Conservation (phyloP, 2,329 filamentous ascomycete species). For the Alternaria angustiovoidea region DNA sequence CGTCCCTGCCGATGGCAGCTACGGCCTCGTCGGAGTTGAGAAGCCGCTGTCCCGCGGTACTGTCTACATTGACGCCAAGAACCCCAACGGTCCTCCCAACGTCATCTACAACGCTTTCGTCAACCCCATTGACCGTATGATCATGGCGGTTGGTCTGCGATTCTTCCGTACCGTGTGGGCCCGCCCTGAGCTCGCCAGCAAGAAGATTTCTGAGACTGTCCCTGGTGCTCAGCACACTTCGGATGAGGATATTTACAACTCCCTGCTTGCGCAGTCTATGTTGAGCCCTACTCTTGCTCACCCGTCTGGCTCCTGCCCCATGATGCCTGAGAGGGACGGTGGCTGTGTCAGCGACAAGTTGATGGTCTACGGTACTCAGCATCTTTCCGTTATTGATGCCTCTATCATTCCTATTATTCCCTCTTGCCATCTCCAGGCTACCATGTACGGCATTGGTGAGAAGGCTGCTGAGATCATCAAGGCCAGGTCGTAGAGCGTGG, state of each 20-base stretch:
- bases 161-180: constrained; percentile 46
- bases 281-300: constrained; percentile 43
- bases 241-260: constrained; percentile 32
- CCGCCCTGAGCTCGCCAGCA: constrained; percentile 32
- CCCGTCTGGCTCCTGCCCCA: constrained; percentile 41
- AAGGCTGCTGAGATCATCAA: constrained; percentile 48
- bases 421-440: constrained; percentile 40
- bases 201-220: constrained; percentile 32
- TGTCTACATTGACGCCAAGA: constrained; percentile 43
- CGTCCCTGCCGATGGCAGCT: constrained; percentile 48
- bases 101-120: constrained; percentile 37
- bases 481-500: constrained; percentile 17
- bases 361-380: constrained; percentile 40
- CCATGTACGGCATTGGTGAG: constrained; percentile 45
- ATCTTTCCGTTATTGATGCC: constrained; percentile 42
- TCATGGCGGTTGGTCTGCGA: constrained; percentile 45
- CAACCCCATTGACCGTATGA: constrained; percentile 36
- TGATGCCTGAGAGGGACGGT: constrained; percentile 33
- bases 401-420: constrained; percentile 44
- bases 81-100: constrained; percentile 39
- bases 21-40: constrained; percentile 40
- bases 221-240: constrained; percentile 34
- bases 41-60: constrained; percentile 46
- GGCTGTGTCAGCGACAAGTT: constrained; percentile 41
- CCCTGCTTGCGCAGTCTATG: constrained; percentile 27